Percentiles rank a stretch among this genome's conserved stretches.
Conservation (phyloP, 257 asterid species). For the Linaria vulgaris region DNA sequence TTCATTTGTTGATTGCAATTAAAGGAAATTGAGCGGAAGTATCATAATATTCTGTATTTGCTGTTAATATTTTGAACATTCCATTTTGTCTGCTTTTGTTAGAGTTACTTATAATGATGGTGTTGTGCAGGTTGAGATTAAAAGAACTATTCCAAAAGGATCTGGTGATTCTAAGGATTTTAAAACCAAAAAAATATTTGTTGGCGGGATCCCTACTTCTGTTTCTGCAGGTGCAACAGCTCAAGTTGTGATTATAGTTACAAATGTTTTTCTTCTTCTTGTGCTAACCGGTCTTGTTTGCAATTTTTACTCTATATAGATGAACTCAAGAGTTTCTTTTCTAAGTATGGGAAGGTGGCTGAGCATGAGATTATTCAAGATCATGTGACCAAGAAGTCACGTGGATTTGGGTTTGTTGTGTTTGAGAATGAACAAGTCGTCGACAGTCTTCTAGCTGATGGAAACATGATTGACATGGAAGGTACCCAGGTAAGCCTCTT, state of each 20-base stretch:
- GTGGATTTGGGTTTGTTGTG: conserved; percentile 92
- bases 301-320: conserved; percentile 35
- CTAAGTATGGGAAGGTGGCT: conserved; percentile 72
- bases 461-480: conserved; percentile 91
- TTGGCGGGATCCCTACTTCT: conserved; percentile 89
- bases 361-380: conserved; percentile 93
- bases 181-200: conserved; percentile 84
- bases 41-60: no score
- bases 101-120: no score
- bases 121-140: conserved; percentile 76
- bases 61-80: no score
- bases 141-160: conserved; percentile 91
- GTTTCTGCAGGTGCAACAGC: conserved; percentile 61
- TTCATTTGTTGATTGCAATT: neutral
- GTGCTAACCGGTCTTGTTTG: neutral
- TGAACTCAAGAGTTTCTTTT: conserved; percentile 78
- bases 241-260: neutral
- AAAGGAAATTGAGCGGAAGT: neutral
- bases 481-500: conserved; percentile 74
- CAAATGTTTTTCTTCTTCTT: neutral
- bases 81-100: no score
- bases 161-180: conserved; percentile 84
- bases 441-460: conserved; percentile 67
- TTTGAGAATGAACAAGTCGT: conserved; percentile 86
- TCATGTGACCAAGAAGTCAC: conserved; percentile 81